Base-by-base conservation (phyloP, 2,329 filamentous ascomycete genomes). In the Pezicula carpinea region DNA sequence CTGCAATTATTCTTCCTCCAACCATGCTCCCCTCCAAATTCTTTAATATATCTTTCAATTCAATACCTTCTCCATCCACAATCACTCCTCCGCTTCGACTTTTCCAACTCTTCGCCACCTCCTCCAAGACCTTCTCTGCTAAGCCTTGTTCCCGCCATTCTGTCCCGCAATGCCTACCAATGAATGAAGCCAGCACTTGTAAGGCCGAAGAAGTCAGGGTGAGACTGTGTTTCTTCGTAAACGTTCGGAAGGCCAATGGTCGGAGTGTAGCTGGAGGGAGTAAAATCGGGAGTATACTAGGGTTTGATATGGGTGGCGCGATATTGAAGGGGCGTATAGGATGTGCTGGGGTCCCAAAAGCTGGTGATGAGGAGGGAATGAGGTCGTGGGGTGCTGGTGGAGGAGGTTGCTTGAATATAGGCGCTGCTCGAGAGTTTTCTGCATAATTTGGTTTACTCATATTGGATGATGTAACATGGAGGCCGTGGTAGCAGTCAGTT, bases 141-240 rank as follows among this genome's bases (percentile, higher is more conserved):
- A 96, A 73, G 0, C 95, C 92, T 64, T 95, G 90, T 70, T 97
- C 91, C 59, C 92, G 82, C 93, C 93, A 99, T 83, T 84, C 89
- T 48, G 91, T 91, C 29, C 93, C 93, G 65, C 93, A 99, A 66
- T 96, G 87, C 57, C 88, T 85, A 10, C 93, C 95, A 44, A 99
- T 86, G 65, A 99, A 99, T 1, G 80, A 77, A 17, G 93, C 91
- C 26, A 99, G 76, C 39, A 87, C 81, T 65, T 92, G 84, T 5
- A 99, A 73, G 0, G 93, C 89, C 0, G 90, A 82, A 0, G 92
- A 93, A 6, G 88, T 91, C 44, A 99, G 80, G 0, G 91, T 97
- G 47, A 99, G 74, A 58, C 92, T 95, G 69, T 99, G 89, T 63
- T 97, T 99, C 68, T 96, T 96, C 2, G 93, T 99, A 56, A 99